Evolutionary conservation across 768 basidiomycete genomes (phyloP).

Genomic region (Rhodosporidiobolus odoratus): DNA sequence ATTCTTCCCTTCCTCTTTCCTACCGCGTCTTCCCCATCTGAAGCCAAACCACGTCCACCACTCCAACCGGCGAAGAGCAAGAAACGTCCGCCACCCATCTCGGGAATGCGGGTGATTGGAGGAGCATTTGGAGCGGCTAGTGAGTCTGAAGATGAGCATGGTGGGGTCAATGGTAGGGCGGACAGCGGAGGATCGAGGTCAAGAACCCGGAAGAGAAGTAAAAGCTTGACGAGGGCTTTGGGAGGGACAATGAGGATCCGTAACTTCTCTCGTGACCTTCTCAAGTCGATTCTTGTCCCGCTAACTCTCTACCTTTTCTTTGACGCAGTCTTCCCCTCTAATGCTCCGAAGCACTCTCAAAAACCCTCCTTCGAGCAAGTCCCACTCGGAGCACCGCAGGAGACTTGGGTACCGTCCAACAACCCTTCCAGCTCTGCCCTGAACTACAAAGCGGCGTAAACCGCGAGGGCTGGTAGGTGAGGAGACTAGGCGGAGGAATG

Average conservation of each 20-base stretch:
- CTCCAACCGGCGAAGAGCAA: background rate
- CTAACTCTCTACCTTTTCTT: background rate
- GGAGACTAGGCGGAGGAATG: too few species aligned
- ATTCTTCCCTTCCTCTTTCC: background rate
- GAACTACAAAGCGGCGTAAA: too few species aligned
- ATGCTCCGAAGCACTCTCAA: background rate
- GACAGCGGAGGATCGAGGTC: background rate
- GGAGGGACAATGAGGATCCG: slow-evolving; percentile 24
- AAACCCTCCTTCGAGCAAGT: too few species aligned
- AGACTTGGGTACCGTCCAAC: too few species aligned
- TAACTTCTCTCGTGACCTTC: background rate
- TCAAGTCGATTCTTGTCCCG: background rate
- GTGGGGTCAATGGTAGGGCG: background rate
- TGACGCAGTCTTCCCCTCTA: slow-evolving; percentile 1
- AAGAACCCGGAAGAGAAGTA: slow-evolving; percentile 11
- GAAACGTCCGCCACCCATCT: background rate
- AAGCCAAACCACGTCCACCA: background rate
- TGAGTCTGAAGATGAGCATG: background rate
- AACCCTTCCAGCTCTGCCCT: too few species aligned
- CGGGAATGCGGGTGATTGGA: background rate
- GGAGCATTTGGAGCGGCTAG: background rate
- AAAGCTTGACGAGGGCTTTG: slow-evolving; percentile 20
- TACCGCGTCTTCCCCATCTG: background rate
- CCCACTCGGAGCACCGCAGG: too few species aligned
- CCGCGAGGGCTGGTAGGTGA: too few species aligned